Conservation (phyloP, 2,329 filamentous ascomycete species). For the Alternaria arborescens region DNA sequence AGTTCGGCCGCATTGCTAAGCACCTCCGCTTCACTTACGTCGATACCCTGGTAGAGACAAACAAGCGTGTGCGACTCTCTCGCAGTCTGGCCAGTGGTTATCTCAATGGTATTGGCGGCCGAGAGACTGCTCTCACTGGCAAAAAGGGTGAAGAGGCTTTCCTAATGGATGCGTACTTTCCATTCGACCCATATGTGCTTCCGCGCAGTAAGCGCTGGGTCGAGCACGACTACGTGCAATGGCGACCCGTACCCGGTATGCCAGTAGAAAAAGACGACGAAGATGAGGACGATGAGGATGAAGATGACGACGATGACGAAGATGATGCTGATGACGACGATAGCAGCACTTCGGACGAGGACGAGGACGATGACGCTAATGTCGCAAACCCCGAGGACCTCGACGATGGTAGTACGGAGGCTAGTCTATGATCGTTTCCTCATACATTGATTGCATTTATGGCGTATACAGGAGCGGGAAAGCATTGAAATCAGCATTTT, state of each 20-base stretch:
- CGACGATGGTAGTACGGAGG: slow-evolving; percentile 15
- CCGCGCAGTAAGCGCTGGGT: slow-evolving; percentile 89
- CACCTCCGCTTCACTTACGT: slow-evolving; percentile 90
- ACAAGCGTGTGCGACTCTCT: slow-evolving; percentile 86
- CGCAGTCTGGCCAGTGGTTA: slow-evolving; percentile 70
- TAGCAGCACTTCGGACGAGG: slow-evolving; percentile 18
- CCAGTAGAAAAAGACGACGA: slow-evolving; percentile 57
- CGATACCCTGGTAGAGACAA: slow-evolving; percentile 85
- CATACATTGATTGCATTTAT: neutral
- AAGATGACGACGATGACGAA: slow-evolving; percentile 13
- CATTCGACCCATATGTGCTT: slow-evolving; percentile 95
- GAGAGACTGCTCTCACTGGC: slow-evolving; percentile 62
- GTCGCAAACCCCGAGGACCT: slow-evolving; percentile 5
- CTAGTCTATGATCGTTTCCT: slow-evolving; percentile 5
- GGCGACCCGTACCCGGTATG: slow-evolving; percentile 50
- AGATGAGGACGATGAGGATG: slow-evolving; percentile 45
- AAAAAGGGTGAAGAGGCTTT: slow-evolving; percentile 78
- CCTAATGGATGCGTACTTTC: slow-evolving; percentile 93
- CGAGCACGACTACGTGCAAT: slow-evolving; percentile 62
- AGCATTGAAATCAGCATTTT: neutral
- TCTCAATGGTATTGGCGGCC: slow-evolving; percentile 54
- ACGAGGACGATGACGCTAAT: neutral
- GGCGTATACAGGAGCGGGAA: slow-evolving; percentile 4
- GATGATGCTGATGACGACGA: slow-evolving; percentile 9
- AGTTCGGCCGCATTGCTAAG: slow-evolving; percentile 88